A percentile compares a stretch with the other conserved stretches of the same genome.
Conservation (phyloP, 352 stramenopile species). For the Pythium aphanidermatum region DNA sequence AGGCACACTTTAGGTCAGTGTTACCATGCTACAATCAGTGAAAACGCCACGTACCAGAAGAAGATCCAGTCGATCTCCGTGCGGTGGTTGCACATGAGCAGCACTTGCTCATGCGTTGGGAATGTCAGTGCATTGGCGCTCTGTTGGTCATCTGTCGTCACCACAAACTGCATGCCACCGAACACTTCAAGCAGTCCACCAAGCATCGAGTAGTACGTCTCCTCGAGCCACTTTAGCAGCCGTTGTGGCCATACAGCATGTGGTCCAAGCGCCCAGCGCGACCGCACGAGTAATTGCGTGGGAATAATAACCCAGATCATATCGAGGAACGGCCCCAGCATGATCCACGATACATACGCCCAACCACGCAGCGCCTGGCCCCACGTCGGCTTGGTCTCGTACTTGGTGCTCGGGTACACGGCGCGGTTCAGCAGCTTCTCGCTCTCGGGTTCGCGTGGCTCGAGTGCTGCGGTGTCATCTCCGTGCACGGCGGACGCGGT, state of each 20-base stretch:
- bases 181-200: conserved; percentile 50
- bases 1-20: background rate
- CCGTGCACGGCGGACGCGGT: background rate
- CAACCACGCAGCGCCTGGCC: conserved; percentile 33
- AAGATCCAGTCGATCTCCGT: conserved; percentile 83
- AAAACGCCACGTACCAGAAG: conserved; percentile 40
- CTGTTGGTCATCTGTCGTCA: conserved; percentile 39
- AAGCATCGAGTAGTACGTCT: conserved; percentile 54
- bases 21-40: background rate
- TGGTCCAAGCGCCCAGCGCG: background rate
- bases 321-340: conserved; percentile 49
- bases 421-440: conserved; percentile 23
- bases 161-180: conserved; percentile 47
- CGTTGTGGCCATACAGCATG: conserved; percentile 14
- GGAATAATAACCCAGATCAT: conserved; percentile 58
- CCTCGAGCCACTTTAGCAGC: conserved; percentile 30
- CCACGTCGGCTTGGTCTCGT: conserved; percentile 37
- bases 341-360: conserved; percentile 40
- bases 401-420: conserved; percentile 33
- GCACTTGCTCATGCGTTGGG: conserved; percentile 30
- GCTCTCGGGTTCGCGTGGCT: conserved; percentile 2
- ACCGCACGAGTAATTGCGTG: conserved; percentile 36
- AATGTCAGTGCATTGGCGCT: conserved; percentile 34
- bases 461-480: background rate
- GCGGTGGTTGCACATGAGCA: conserved; percentile 73